Evolutionary conservation across 1,139 yeast genomes (phyloP).

Genomic region (Pichia sp.): DNA sequence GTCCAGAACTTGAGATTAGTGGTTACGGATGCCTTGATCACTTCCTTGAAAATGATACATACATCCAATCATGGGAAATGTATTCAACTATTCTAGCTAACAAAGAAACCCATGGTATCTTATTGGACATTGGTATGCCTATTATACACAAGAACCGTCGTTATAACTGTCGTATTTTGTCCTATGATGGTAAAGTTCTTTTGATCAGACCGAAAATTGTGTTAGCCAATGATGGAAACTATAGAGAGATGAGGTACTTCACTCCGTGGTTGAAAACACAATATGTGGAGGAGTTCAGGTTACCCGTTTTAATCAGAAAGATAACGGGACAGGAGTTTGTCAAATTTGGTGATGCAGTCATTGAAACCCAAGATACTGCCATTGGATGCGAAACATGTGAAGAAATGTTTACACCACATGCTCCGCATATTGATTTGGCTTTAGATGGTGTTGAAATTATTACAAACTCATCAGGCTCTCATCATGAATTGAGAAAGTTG

Average conservation of each 20-base stretch:
- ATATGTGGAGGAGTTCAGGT: constrained; percentile 59
- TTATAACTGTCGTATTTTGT: constrained; percentile 84
- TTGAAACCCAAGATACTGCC: constrained; percentile 76
- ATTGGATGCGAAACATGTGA: constrained; percentile 97
- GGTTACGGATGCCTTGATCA: constrained; percentile 97
- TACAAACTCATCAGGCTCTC: constrained; percentile 94
- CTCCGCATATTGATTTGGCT: constrained; percentile 90
- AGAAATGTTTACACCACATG: constrained; percentile 90
- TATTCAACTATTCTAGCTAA: constrained; percentile 66
- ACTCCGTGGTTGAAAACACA: constrained; percentile 88
- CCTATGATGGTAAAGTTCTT: constrained; percentile 70
- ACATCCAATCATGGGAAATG: constrained; percentile 91
- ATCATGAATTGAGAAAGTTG: constrained; percentile 87
- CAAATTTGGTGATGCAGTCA: constrained; percentile 83
- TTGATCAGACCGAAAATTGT: constrained; percentile 87
- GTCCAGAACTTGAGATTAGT: constrained; percentile 92
- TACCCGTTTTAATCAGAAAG: constrained; percentile 62
- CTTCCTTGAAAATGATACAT: constrained; percentile 83
- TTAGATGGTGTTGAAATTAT: constrained; percentile 94
- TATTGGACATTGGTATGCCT: constrained; percentile 94
- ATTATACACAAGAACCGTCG: constrained; percentile 78
- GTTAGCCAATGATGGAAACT: constrained; percentile 96
- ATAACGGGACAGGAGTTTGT: constrained; percentile 62
- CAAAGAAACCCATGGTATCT: constrained; percentile 61
- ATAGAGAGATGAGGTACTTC: constrained; percentile 94